These are phyloP conservation scores for Blastobotrys robertii DNA, from an alignment of 805 yeast species.

Conservation along the genomic window DNA sequence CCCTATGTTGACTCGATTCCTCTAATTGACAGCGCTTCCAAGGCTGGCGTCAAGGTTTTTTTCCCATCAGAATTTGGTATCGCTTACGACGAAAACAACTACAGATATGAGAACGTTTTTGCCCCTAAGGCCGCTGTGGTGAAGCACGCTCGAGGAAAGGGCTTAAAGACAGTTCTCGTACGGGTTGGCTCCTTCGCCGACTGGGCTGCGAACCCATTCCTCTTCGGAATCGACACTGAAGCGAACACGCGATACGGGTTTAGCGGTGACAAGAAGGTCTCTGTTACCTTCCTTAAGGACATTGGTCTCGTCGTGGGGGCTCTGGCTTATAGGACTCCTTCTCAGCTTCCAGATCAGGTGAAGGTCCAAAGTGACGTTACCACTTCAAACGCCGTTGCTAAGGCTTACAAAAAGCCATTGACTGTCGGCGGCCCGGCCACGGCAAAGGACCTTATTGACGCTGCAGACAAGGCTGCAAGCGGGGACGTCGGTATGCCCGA, in stretches of 20 bases:
- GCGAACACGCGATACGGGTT: neutral
- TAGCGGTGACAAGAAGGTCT: neutral
- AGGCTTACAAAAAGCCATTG: conserved; percentile 1
- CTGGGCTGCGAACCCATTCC: conserved; percentile 1
- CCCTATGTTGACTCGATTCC: conserved; percentile 9
- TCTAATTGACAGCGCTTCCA: conserved; percentile 31
- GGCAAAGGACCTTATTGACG: no score
- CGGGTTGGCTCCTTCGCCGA: conserved; percentile 2
- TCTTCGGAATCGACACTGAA: neutral
- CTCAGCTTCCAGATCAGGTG: conserved; percentile 1
- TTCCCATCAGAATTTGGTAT: conserved; percentile 51
- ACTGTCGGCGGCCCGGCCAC: no score
- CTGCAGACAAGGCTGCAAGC: no score
- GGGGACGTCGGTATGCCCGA: no score
- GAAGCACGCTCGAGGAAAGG: conserved; percentile 1
- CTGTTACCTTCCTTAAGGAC: conserved; percentile 2
- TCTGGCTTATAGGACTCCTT: neutral
- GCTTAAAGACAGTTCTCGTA: conserved; percentile 1
- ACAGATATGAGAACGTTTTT: no score
- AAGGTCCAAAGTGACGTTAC: conserved; percentile 1
- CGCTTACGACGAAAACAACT: neutral
- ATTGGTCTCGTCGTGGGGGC: conserved; percentile 2
- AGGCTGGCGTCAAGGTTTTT: conserved; percentile 38
- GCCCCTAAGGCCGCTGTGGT: neutral
- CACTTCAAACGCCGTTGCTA: neutral